phyloP scores from a whole-genome alignment of 192 early-diverging fungal genomes.

The Geosiphon pyriformis region DNA sequence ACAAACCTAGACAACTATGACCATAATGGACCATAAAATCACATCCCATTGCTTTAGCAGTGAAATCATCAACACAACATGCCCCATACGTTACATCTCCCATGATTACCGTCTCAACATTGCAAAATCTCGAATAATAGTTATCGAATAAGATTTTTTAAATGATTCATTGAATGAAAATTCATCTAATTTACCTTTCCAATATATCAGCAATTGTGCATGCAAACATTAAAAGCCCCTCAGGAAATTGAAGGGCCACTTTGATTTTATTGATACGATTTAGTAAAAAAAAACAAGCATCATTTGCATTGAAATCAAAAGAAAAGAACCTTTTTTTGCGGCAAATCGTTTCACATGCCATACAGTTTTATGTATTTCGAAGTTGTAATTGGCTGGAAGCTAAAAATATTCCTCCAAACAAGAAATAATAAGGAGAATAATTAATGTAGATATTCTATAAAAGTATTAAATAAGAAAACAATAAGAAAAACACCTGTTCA shows the following conservation, averaged over 20 bases:
- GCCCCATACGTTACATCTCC: conserved; percentile 99
- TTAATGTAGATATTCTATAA: conserved; percentile 10
- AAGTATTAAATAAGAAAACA: conserved; percentile 10
- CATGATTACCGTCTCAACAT: conserved; percentile 92
- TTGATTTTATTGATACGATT: conserved; percentile 8
- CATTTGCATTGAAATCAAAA: neutral
- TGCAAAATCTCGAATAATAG: conserved; percentile 51
- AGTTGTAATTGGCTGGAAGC: conserved; percentile 95
- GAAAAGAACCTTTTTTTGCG: conserved; percentile 64
- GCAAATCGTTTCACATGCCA: conserved; percentile 75
- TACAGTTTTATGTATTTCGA: conserved; percentile 97
- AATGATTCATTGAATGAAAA: no score
- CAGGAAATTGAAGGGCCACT: conserved; percentile 96
- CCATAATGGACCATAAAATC: conserved; percentile 99
- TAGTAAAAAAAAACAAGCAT: neutral
- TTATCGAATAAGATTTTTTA: conserved; percentile 7
- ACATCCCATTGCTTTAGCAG: conserved; percentile 85
- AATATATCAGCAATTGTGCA: conserved; percentile 91
- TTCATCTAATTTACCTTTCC: conserved; percentile 48
- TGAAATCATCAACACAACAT: conserved; percentile 97
- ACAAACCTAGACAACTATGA: conserved; percentile 83
- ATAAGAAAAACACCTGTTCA: conserved; percentile 41
- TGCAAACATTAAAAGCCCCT: conserved; percentile 93
- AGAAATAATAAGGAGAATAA: conserved; percentile 6
- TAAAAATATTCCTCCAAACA: conserved; percentile 4